phyloP scores from a whole-genome alignment of 75 land plant genomes.

The Pseudotsuga menziesii region DNA sequence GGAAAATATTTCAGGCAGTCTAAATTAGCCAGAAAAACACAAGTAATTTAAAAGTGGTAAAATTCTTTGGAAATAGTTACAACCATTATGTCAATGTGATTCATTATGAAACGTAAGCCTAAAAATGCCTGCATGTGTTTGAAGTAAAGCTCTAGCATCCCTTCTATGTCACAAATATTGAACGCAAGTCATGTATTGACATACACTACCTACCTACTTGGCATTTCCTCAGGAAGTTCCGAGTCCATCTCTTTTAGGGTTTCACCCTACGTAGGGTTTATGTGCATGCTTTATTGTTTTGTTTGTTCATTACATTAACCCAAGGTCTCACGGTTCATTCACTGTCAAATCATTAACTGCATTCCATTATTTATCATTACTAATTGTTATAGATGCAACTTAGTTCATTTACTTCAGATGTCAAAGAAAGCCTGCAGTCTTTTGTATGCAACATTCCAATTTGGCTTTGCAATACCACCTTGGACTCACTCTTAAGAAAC shows the following conservation, averaged over 20 bases:
- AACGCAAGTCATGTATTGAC: not conserved
- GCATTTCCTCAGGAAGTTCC: slow-evolving; percentile 96
- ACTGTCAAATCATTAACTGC: too few species aligned
- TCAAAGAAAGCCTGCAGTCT: not conserved
- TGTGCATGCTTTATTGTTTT: too few species aligned
- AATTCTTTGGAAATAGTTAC: not conserved
- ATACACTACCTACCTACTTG: slow-evolving; percentile 57
- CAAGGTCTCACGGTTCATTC: too few species aligned
- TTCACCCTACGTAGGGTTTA: too few species aligned
- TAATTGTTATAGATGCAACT: too few species aligned
- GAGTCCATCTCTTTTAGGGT: too few species aligned
- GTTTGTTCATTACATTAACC: too few species aligned
- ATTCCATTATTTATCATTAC: too few species aligned
- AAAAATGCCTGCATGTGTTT: not conserved
- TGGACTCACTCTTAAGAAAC: not conserved
- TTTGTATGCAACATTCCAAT: not conserved
- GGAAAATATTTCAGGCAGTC: not conserved
- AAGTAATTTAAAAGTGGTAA: not conserved
- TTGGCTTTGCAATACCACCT: not conserved
- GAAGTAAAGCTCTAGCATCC: not conserved
- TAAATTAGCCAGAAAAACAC: not conserved
- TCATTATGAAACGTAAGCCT: not conserved
- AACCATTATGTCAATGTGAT: not conserved
- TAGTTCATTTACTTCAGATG: not conserved
- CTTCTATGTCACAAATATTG: not conserved